Base-by-base conservation (phyloP, 192 early-diverging fungal species). In the Oehlia diaphana region DNA sequence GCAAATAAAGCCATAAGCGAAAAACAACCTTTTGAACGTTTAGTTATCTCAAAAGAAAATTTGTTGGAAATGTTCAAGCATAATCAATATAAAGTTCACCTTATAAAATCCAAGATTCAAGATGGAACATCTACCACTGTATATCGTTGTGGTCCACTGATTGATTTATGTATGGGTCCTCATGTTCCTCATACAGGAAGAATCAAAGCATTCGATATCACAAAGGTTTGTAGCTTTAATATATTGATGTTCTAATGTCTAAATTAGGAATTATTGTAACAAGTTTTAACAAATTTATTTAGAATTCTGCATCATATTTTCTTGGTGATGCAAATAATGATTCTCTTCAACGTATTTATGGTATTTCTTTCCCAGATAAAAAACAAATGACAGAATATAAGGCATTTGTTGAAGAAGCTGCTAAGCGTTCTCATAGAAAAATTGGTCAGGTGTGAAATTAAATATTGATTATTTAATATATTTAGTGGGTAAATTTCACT, bases 271-370 rank as follows among this genome's bases (percentile, higher is more conserved):
- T 65, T 42, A 50, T 31, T 66, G 12, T 19, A 44, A 49, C 3
- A 69, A n/a, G 65, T 23, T 62, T 68, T 21, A 50, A 65, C 16
- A 62, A 67, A 37, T 68, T 8, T 23, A 87, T 74, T 19, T 80
- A 87, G 95, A 98, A 96, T 92, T 99, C 98, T 74, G 88, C 98
- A 19, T 96, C 97, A 64, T 98, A 99, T 91, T 99, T 98, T 85
- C 87, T 99, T 82, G 98, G 95, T 79, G 94, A 98, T 82, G 91
- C 96, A 75, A 95, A 94, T 77, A 98, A 98, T 87, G 98, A 98
- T 82, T 96, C 97, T 63, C 90, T 99, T 69, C 98, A 99, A 88
- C 96, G 98, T 82, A 89, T 99, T 72, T 98, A 99, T 86, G 98
- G 98, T 75, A 95, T 99, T 74, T 98, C 97, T 73, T 99, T 99